Evolutionary conservation across 148 eudicot species (phyloP).

Genomic region (Rhododendron vialii): DNA sequence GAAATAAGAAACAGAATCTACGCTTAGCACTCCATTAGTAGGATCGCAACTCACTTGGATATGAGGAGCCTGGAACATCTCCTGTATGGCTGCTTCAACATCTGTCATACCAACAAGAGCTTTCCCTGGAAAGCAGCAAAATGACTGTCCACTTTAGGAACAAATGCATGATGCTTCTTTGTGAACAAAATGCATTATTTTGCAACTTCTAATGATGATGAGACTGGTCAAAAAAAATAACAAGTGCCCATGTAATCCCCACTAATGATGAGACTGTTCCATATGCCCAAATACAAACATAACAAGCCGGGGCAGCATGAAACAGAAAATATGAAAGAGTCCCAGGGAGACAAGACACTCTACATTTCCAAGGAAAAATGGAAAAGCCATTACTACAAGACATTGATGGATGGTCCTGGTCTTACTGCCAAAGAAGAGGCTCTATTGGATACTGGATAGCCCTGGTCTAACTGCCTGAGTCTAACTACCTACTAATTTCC

Average conservation of each 20-base stretch:
- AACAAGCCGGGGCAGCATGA: not conserved
- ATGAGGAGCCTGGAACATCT: conserved; percentile 99
- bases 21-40: not conserved
- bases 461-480: not conserved
- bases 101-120: conserved; percentile 73
- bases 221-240: not conserved
- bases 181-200: not conserved
- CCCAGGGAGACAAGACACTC: not conserved
- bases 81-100: conserved; percentile 91
- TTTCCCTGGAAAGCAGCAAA: conserved; percentile 45
- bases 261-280: not conserved
- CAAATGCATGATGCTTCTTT: not conserved
- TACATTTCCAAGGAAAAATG: not conserved
- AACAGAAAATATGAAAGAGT: not conserved
- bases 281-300: not conserved
- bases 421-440: not conserved
- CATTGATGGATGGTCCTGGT: not conserved
- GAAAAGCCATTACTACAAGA: not conserved
- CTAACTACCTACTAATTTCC: not conserved
- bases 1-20: not conserved
- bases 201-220: not conserved
- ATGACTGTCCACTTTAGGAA: not conserved
- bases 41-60: conserved; percentile 56
- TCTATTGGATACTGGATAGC: not conserved
- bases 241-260: not conserved